phyloP scores from a whole-genome alignment of 2,329 filamentous ascomycete species.

The Xylaria sp. region DNA sequence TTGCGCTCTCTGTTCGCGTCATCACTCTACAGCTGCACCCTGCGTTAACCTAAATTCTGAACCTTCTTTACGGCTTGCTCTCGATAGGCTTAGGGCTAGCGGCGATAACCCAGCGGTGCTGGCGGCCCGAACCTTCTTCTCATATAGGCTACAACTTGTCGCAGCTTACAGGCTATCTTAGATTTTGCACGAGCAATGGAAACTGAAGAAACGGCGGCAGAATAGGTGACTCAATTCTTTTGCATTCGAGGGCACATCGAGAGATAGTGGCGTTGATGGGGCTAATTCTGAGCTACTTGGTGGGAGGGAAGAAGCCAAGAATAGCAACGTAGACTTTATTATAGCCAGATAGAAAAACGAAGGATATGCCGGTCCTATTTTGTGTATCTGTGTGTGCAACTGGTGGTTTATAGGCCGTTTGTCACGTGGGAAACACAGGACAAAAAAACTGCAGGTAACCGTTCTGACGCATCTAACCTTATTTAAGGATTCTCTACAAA shows the following conservation, averaged over 20 bases:
- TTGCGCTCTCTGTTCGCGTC: conserved; percentile 31
- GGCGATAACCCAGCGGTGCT: conserved; percentile 1
- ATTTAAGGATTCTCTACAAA: conserved; percentile 45
- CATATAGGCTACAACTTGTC: conserved; percentile 25
- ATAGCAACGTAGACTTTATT: neutral
- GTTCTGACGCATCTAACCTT: conserved; percentile 45
- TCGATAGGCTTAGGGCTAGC: conserved; percentile 36
- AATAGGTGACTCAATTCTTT: no score
- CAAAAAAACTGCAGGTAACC: conserved; percentile 46
- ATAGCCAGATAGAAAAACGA: neutral
- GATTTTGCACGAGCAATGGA: no score
- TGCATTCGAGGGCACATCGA: neutral
- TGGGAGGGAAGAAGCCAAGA: neutral
- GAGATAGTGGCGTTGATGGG: neutral
- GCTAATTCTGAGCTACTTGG: neutral
- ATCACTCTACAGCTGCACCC: conserved; percentile 18
- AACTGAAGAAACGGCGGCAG: no score
- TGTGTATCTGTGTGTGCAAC: conserved; percentile 31
- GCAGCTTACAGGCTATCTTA: neutral
- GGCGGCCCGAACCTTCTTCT: conserved; percentile 19
- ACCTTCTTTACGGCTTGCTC: conserved; percentile 37
- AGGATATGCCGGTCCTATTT: neutral
- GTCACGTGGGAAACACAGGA: conserved; percentile 48
- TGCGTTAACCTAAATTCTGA: conserved; percentile 38
- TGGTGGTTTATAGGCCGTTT: conserved; percentile 39